phyloP scores from a whole-genome alignment of 805 yeast genomes.

The Saturnispora besseyi region DNA sequence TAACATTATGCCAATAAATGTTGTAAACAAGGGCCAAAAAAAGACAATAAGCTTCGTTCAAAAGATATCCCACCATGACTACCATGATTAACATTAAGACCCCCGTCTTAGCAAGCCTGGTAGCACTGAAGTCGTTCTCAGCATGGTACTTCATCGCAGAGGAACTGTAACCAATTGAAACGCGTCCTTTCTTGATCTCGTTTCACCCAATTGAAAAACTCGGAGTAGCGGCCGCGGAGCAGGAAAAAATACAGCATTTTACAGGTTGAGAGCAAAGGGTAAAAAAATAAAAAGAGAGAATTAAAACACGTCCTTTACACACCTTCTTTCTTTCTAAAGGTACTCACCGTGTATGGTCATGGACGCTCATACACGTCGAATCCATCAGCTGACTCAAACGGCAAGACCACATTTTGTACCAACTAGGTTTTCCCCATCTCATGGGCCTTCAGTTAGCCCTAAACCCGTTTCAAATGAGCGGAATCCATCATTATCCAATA shows the following conservation, averaged over 20 bases:
- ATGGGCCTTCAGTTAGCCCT: not conserved
- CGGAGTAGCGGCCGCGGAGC: conserved; percentile 10
- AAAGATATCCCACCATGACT: conserved; percentile 9
- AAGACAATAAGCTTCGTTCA: conserved; percentile 11
- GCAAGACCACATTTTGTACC: conserved; percentile 2
- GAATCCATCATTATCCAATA: not conserved
- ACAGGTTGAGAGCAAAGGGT: not conserved
- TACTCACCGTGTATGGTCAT: not conserved
- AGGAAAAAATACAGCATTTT: no score
- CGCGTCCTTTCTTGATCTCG: not conserved
- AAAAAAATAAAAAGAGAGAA: not conserved
- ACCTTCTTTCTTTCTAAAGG: not conserved
- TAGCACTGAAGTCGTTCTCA: conserved; percentile 5
- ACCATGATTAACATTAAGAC: conserved; percentile 13
- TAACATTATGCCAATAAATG: not conserved
- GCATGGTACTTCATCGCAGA: conserved; percentile 16
- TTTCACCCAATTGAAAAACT: not conserved
- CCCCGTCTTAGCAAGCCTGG: conserved; percentile 16
- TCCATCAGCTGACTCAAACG: not conserved
- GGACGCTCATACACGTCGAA: conserved; percentile 3
- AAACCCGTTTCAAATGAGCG: not conserved
- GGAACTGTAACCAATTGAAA: not conserved
- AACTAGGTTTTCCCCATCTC: conserved; percentile 3
- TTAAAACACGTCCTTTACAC: not conserved
- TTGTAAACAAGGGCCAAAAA: conserved; percentile 4